A percentile compares a stretch with the other conserved stretches of the same genome.
Evolutionary conservation across 73 alveolate species (phyloP).

Genomic region (Stentor coeruleus): DNA sequence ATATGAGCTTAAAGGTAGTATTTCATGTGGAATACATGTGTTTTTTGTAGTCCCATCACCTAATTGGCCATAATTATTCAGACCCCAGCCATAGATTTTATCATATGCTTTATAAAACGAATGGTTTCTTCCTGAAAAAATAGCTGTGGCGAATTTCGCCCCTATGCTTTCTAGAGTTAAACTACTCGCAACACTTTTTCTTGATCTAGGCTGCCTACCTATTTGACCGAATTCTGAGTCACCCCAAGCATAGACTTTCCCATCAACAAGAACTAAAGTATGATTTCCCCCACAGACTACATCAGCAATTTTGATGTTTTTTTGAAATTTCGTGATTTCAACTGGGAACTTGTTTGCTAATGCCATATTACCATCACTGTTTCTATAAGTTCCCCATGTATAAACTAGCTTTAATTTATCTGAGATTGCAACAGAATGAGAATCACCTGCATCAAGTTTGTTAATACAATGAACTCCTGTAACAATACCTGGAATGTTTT

Average conservation of each 20-base stretch:
- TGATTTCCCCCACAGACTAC: conserved; percentile 48
- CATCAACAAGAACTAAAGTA: conserved; percentile 42
- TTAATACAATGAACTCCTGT: conserved; percentile 28
- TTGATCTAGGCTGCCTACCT: conserved; percentile 46
- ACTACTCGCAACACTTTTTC: conserved; percentile 30
- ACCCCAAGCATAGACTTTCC: conserved; percentile 40
- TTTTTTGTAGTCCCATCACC: conserved; percentile 26
- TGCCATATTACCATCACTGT: conserved; percentile 46
- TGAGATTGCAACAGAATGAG: conserved; percentile 52
- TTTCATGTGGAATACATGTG: conserved; percentile 18
- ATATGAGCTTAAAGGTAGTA: conserved; percentile 14
- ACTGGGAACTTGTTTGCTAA: conserved; percentile 32
- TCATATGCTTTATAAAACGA: conserved; percentile 36
- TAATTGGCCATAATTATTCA: conserved; percentile 49
- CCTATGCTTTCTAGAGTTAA: conserved; percentile 35
- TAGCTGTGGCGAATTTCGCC: conserved; percentile 27
- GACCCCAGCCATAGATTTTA: conserved; percentile 52
- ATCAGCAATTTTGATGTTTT: conserved; percentile 20
- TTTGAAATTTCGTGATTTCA: conserved; percentile 21
- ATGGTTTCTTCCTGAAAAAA: conserved; percentile 40
- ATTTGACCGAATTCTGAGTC: conserved; percentile 44
- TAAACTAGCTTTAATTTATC: conserved; percentile 37
- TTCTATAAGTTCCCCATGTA: conserved; percentile 56
- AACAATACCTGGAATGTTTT: conserved; percentile 35
- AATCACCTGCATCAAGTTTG: conserved; percentile 55